Conservation (phyloP, 768 basidiomycete genomes). For the Plicaturopsis crispa region DNA sequence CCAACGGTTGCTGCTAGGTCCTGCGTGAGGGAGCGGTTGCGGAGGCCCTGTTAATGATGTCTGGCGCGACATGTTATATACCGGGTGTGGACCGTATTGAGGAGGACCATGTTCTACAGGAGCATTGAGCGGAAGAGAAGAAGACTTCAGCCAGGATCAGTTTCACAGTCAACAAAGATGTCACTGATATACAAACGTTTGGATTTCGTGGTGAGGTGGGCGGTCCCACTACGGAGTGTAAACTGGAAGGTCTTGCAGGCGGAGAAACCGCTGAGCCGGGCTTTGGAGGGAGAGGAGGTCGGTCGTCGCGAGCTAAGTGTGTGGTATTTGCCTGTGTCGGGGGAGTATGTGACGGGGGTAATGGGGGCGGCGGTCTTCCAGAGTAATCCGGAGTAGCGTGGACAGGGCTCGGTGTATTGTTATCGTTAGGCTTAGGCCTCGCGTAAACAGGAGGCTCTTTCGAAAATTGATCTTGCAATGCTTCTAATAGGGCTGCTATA, state of each 20-base stretch:
- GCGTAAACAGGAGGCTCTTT: constrained; percentile 85
- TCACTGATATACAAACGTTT: background rate
- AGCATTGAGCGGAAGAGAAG: background rate
- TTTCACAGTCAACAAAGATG: too few species aligned
- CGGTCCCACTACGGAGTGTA: too few species aligned
- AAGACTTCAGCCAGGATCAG: too few species aligned
- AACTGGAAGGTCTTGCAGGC: background rate
- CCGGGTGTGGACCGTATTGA: too few species aligned
- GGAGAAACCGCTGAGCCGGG: constrained; percentile 17
- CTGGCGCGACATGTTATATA: too few species aligned
- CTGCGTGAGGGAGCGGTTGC: too few species aligned
- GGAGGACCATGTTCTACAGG: background rate
- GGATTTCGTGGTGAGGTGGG: background rate
- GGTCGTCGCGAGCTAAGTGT: constrained; percentile 17
- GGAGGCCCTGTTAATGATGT: too few species aligned
- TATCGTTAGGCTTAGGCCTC: constrained; percentile 43
- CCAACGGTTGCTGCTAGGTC: background rate
- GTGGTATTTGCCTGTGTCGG: constrained; percentile 14
- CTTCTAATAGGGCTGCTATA: constrained; percentile 64
- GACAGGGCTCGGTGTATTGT: constrained; percentile 8
- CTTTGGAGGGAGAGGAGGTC: constrained; percentile 32
- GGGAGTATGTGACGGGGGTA: constrained; percentile 10
- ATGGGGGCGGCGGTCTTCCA: constrained; percentile 10
- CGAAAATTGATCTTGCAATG: constrained; percentile 80
- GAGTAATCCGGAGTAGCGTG: too few species aligned